Percentiles rank a stretch among this genome's conserved stretches.
Conservation (phyloP, 345 rosid species). For the Anacardium occidentale region DNA sequence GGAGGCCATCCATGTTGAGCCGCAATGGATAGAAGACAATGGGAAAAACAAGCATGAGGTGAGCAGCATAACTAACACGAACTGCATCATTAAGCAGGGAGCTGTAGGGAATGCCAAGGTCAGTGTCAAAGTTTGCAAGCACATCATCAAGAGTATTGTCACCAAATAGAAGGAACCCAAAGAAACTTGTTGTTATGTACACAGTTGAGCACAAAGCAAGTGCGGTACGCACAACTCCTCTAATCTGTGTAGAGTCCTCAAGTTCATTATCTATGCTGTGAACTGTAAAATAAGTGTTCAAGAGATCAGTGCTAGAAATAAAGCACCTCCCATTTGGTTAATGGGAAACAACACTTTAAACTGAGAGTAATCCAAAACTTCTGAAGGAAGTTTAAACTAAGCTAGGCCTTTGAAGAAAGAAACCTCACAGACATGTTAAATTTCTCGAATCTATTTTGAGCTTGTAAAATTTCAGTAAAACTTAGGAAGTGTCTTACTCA, state of each 20-base stretch:
- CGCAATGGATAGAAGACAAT: conserved; percentile 78
- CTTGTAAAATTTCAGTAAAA: too few relatives aligned
- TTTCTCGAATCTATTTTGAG: too few relatives aligned
- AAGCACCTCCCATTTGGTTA: conserved; percentile 2
- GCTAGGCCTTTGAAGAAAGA: not conserved
- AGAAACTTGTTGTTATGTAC: conserved; percentile 73
- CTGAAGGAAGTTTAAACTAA: conserved; percentile 3
- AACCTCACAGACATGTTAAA: not conserved
- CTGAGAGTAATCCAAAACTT: not conserved
- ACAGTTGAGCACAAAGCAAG: conserved; percentile 71
- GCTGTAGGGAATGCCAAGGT: conserved; percentile 79
- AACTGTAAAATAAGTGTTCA: conserved; percentile 47
- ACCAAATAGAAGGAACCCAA: conserved; percentile 90
- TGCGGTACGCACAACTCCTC: conserved; percentile 68
- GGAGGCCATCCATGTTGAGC: conserved; percentile 79
- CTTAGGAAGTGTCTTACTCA: too few relatives aligned
- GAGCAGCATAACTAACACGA: conserved; percentile 83
- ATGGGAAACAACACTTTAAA: not conserved
- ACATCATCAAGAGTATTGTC: conserved; percentile 78
- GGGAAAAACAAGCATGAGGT: conserved; percentile 95
- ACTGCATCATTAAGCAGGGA: conserved; percentile 68
- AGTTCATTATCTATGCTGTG: conserved; percentile 92
- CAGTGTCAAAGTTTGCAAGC: conserved; percentile 79
- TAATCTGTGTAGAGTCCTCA: conserved; percentile 63
- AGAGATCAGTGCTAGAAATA: conserved; percentile 16